Base-by-base conservation (phyloP, 179 eudicot genomes). In the Silene vulgaris region DNA sequence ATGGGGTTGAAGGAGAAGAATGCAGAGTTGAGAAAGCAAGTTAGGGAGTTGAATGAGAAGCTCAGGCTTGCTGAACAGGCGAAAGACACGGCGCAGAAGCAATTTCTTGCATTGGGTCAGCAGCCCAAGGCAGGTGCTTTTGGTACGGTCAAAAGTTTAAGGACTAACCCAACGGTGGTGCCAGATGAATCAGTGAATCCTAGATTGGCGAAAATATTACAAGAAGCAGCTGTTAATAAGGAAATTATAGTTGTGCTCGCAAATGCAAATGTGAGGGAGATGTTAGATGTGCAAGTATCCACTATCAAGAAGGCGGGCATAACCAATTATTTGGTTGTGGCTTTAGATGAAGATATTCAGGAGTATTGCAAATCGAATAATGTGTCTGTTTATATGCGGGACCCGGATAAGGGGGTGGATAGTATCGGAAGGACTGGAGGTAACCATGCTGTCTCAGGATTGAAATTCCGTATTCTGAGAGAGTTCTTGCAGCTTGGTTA, bases 401-500 rank as follows among this genome's bases (percentile, higher is more conserved):
- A 95, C 78, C 95, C 95, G 0, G 89, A 95, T 73, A 84, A 79
- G 54, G 88, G 81, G 16, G 74, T 92, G 45, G 99, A 95, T 78
- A 73, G 77, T 19, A 76, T 92, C 26, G 99, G 87, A 29, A 88
- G 78, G 72, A 79, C 75, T 0, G 97, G 99, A 20, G 82, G 86
- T 48, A 95, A 92, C 63, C 97, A 92, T 75, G 95, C 91, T 1
- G 97, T 95, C 50, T 95, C 99, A 0, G 97, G 95, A 7, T 75
- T 95, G 45, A 95, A 95, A 79, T 95, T 92, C 76, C 84, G 87
- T 7, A 82, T 95, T 81, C 78, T 95, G 85, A 90, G 99, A 80
- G 99, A 95, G 81, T 95, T 95, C 65, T 82, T 95, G 81, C 97
- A 88, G 82, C 78, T 95, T 70, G 99, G 99, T 11, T 95, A 95